phyloP scores from a whole-genome alignment of 2,329 filamentous ascomycete species.

The Clathrospora elynae region DNA sequence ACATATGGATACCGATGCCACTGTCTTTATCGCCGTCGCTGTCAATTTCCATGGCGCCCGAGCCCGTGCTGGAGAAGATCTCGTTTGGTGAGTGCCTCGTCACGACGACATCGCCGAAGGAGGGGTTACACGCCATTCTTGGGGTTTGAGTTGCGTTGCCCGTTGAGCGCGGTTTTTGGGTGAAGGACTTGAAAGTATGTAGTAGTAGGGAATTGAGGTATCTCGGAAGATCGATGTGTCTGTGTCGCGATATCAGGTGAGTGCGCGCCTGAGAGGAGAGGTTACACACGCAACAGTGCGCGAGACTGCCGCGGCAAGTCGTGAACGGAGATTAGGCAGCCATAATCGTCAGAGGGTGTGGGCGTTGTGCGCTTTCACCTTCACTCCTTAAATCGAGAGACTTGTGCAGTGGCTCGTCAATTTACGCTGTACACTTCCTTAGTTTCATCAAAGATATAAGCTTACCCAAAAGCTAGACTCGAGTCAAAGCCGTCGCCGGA shows the following conservation, averaged over 20 bases:
- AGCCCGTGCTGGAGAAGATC: slow-evolving; percentile 1
- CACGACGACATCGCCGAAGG: neutral
- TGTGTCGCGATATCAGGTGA: neutral
- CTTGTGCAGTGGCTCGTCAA: too few relatives aligned
- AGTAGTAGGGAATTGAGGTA: neutral
- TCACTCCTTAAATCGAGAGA: too few relatives aligned
- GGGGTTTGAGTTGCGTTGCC: neutral
- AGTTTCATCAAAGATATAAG: too few relatives aligned
- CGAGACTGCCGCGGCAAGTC: neutral
- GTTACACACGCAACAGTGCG: neutral
- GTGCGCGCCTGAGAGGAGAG: neutral
- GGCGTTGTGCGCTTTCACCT: too few relatives aligned
- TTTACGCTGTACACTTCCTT: too few relatives aligned
- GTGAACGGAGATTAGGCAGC: too few relatives aligned
- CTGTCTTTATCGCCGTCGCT: neutral
- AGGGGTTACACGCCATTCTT: slow-evolving; percentile 1
- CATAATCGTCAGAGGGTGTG: too few relatives aligned
- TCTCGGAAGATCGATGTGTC: neutral
- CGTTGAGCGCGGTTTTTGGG: neutral
- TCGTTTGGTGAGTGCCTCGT: slow-evolving; percentile 2
- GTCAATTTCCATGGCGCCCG: neutral
- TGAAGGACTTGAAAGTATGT: neutral
- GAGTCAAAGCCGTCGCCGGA: too few relatives aligned
- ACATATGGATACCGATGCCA: neutral
- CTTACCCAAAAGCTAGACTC: too few relatives aligned